A percentile compares a stretch with the other conserved stretches of the same genome.
Evolutionary conservation across 768 basidiomycete species (phyloP).

Genomic region (Jaapia argillacea): DNA sequence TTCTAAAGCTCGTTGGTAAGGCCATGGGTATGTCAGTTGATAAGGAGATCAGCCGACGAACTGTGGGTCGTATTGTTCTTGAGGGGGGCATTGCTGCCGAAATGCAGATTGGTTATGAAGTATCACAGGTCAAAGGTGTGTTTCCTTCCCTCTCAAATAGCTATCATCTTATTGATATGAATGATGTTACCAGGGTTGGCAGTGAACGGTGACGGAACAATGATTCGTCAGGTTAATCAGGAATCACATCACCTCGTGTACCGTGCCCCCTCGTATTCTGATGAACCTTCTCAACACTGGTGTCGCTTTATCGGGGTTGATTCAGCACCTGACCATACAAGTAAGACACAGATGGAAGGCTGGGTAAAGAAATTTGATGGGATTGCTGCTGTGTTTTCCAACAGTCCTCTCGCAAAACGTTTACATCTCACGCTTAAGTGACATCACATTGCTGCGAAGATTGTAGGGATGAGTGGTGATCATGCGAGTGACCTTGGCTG

Average conservation of each 20-base stretch:
- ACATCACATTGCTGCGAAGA: conserved; percentile 9
- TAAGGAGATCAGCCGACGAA: conserved; percentile 5
- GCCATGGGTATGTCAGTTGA: neutral
- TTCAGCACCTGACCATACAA: conserved; percentile 15
- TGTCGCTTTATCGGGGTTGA: conserved; percentile 3
- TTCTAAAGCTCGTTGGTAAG: neutral
- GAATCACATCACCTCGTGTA: neutral
- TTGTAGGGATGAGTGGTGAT: conserved; percentile 15
- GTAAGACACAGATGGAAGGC: conserved; percentile 15
- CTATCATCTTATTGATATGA: neutral
- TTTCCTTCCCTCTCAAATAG: neutral
- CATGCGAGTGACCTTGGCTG: conserved; percentile 23
- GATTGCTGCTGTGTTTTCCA: conserved; percentile 13
- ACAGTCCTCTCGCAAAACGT: conserved; percentile 11
- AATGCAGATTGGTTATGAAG: conserved; percentile 12
- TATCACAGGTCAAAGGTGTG: conserved; percentile 6
- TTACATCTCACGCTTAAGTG: conserved; percentile 4
- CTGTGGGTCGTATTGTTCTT: conserved; percentile 7
- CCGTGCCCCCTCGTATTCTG: neutral
- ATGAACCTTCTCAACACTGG: conserved; percentile 1
- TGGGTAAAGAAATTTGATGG: conserved; percentile 7
- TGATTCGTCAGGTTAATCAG: conserved; percentile 1
- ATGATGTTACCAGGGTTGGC: neutral
- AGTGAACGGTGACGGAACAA: conserved; percentile 6
- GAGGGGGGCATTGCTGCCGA: conserved; percentile 14